Percentiles rank a stretch among this genome's conserved stretches.
phyloP scores from a whole-genome alignment of 2,329 filamentous ascomycete genomes.

The Microsporum ferrugineum region DNA sequence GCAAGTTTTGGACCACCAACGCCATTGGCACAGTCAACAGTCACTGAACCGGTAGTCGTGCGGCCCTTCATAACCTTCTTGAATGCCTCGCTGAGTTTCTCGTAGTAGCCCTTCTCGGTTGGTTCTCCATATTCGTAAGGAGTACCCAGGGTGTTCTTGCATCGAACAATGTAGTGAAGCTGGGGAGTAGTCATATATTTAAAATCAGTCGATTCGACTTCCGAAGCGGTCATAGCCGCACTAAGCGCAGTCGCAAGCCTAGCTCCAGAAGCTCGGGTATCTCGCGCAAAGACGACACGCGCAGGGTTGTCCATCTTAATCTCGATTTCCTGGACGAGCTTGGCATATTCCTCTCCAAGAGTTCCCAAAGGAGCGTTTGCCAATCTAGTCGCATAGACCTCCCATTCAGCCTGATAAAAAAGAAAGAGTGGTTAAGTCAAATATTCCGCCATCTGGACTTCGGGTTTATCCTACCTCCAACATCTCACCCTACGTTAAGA shows the following conservation, averaged over 20 bases:
- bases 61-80: slow-evolving; percentile 67
- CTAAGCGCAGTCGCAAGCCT: slow-evolving; percentile 67
- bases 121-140: slow-evolving; percentile 78
- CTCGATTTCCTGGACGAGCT: slow-evolving; percentile 62
- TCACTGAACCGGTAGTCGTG: slow-evolving; percentile 61
- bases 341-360: slow-evolving; percentile 63
- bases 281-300: slow-evolving; percentile 78
- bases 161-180: slow-evolving; percentile 90
- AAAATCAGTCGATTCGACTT: slow-evolving; percentile 66
- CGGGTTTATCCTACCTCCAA: slow-evolving; percentile 53
- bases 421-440: slow-evolving; percentile 4
- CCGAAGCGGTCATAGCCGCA: slow-evolving; percentile 65
- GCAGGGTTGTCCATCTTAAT: slow-evolving; percentile 60
- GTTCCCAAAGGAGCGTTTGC: slow-evolving; percentile 73
- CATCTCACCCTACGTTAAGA: slow-evolving; percentile 64
- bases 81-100: slow-evolving; percentile 80
- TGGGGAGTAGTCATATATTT: slow-evolving; percentile 95
- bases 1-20: slow-evolving; percentile 84
- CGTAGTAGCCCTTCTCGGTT: slow-evolving; percentile 86
- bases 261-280: slow-evolving; percentile 86
- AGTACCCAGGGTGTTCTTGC: slow-evolving; percentile 83
- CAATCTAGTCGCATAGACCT: slow-evolving; percentile 72
- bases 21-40: slow-evolving; percentile 92
- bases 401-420: slow-evolving; percentile 61
- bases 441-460: slow-evolving; percentile 4